phyloP scores from a whole-genome alignment of 306 rosid species.

The Lupinus albus region DNA sequence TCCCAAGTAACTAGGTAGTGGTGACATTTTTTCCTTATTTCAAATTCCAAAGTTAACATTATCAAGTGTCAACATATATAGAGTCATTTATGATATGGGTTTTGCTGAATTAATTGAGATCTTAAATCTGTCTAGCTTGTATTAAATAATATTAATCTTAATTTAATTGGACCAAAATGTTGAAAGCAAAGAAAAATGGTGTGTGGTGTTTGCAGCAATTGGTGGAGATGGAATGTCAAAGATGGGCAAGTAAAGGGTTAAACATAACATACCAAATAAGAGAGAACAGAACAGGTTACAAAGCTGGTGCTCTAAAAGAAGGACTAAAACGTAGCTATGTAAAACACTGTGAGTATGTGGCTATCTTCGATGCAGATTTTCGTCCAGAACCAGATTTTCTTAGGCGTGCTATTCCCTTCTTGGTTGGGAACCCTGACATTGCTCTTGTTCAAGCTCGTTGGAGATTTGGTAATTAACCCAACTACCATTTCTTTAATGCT shows the following conservation, averaged over 20 bases:
- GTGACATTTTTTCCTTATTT: too few relatives aligned
- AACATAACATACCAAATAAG: slow-evolving; percentile 87
- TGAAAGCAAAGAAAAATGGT: background rate
- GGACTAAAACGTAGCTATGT: slow-evolving; percentile 89
- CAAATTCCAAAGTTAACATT: slow-evolving; percentile 20
- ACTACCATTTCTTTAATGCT: background rate
- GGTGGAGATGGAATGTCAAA: slow-evolving; percentile 91
- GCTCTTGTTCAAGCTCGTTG: slow-evolving; percentile 98
- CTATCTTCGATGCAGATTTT: slow-evolving; percentile 94
- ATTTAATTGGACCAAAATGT: background rate
- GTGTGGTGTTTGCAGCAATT: slow-evolving; percentile 60
- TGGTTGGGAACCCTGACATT: slow-evolving; percentile 74
- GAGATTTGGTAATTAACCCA: slow-evolving; percentile 88
- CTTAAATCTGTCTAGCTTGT: background rate
- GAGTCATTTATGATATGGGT: slow-evolving; percentile 30
- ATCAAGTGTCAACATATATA: background rate
- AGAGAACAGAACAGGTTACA: slow-evolving; percentile 81
- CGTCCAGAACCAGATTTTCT: slow-evolving; percentile 93
- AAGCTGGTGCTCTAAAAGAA: slow-evolving; percentile 95
- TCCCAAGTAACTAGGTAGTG: slow-evolving; percentile 10
- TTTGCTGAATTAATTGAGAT: background rate
- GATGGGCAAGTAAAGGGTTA: slow-evolving; percentile 96
- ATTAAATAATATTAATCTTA: background rate
- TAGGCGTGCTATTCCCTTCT: slow-evolving; percentile 83
- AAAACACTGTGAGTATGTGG: slow-evolving; percentile 86